Evolutionary conservation across 352 stramenopile species (phyloP).

Genomic region (Globisporangium viniferum): DNA sequence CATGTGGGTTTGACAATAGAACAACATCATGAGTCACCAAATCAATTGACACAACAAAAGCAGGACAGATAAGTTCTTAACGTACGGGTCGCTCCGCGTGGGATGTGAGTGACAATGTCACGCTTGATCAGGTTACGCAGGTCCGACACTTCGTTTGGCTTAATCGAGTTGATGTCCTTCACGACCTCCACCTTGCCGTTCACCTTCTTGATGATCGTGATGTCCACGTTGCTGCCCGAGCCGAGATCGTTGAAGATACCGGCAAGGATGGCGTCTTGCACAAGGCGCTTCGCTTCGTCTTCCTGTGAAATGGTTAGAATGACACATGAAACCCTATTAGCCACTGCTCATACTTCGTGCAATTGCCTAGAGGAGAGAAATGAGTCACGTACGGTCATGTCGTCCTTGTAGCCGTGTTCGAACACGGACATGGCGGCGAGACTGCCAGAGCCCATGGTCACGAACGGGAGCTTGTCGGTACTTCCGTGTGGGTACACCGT

Average conservation of each 20-base stretch:
- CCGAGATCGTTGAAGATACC: constrained; percentile 99
- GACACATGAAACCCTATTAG: too few relatives aligned
- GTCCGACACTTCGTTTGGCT: constrained; percentile 89
- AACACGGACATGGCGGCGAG: constrained; percentile 98
- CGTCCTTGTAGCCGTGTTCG: constrained; percentile 93
- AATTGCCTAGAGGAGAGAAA: too few relatives aligned
- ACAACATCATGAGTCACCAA: too few relatives aligned
- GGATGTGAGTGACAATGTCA: constrained; percentile 79
- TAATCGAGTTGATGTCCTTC: constrained; percentile 92
- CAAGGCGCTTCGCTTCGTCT: constrained; percentile 94
- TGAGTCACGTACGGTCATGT: constrained; percentile 72
- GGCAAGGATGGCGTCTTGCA: constrained; percentile 95
- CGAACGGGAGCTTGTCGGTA: constrained; percentile 96
- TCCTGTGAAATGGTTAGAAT: constrained; percentile 47
- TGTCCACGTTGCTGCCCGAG: constrained; percentile 95
- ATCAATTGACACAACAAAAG: background rate
- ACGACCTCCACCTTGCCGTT: constrained; percentile 80
- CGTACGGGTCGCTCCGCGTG: constrained; percentile 77
- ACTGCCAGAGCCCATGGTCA: constrained; percentile 98
- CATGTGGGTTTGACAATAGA: too few relatives aligned
- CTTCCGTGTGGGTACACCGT: constrained; percentile 97
- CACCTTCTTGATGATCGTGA: constrained; percentile 93
- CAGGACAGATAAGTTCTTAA: constrained; percentile 13
- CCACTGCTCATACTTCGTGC: too few relatives aligned
- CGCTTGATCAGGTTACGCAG: constrained; percentile 87